Percentiles rank a stretch among this genome's conserved stretches.
Conservation (phyloP, 345 rosid genomes). For the Zanthoxylum bungeanum region DNA sequence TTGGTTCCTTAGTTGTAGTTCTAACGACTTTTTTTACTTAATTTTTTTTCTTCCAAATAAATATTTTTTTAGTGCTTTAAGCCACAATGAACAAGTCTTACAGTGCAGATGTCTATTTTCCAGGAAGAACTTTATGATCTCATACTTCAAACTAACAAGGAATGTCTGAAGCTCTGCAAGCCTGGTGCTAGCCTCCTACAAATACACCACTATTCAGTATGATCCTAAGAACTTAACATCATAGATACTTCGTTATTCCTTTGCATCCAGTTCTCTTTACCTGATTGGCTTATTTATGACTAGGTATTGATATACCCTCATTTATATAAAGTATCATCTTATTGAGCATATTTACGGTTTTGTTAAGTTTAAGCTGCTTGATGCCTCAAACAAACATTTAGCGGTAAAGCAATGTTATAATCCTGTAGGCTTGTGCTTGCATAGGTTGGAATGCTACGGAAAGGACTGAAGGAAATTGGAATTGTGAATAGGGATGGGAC, state of each 20-base stretch:
- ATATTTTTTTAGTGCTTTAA: not conserved
- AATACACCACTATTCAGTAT: slow-evolving; percentile 76
- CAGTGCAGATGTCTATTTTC: slow-evolving; percentile 10
- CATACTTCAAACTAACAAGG: slow-evolving; percentile 80
- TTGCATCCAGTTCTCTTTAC: not conserved
- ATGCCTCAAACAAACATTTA: not conserved
- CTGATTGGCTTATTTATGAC: not conserved
- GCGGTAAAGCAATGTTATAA: slow-evolving; percentile 1
- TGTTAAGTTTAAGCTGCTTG: not conserved
- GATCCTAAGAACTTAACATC: slow-evolving; percentile 5
- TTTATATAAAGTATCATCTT: not conserved
- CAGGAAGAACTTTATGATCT: slow-evolving; percentile 91
- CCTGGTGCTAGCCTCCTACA: slow-evolving; percentile 74
- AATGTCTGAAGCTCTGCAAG: slow-evolving; percentile 67
- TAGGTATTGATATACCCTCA: not conserved
- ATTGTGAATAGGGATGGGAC: slow-evolving; percentile 48
- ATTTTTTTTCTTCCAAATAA: not conserved
- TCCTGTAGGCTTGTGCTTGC: slow-evolving; percentile 22
- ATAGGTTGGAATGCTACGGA: slow-evolving; percentile 64
- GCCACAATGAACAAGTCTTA: not conserved
- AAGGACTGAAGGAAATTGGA: slow-evolving; percentile 83
- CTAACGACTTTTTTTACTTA: not conserved
- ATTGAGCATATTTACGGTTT: not conserved
- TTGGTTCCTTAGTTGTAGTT: not conserved
- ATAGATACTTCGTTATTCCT: not conserved